phyloP scores from a whole-genome alignment of 106 monocot species.

The Cymbidium sinense region DNA sequence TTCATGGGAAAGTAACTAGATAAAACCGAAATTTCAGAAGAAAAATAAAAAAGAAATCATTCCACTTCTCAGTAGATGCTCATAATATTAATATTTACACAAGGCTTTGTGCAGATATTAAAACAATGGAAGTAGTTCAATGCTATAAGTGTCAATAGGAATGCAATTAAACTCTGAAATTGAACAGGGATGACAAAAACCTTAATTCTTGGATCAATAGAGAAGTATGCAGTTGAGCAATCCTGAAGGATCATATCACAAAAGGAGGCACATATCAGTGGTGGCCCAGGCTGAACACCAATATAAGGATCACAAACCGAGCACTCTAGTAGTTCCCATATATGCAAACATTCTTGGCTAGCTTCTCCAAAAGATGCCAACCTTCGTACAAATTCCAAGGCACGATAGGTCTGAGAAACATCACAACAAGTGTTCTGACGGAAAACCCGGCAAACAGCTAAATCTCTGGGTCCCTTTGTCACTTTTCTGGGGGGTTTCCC shows the following conservation, averaged over 20 bases:
- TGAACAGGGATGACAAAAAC: slow-evolving; percentile 18
- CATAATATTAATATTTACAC: background rate
- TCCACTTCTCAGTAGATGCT: too few relatives aligned
- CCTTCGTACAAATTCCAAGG: slow-evolving; percentile 58
- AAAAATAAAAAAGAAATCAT: too few relatives aligned
- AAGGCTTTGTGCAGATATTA: background rate
- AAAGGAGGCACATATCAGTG: slow-evolving; percentile 65
- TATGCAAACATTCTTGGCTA: slow-evolving; percentile 64
- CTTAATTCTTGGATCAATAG: slow-evolving; percentile 69
- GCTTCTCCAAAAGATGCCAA: slow-evolving; percentile 85
- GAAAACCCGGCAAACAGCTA: slow-evolving; percentile 77
- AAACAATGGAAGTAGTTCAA: background rate
- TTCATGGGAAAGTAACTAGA: background rate
- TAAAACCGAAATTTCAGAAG: too few relatives aligned
- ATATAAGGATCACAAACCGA: slow-evolving; percentile 83
- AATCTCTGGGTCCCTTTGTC: slow-evolving; percentile 61
- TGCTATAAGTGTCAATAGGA: background rate
- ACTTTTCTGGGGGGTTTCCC: slow-evolving; percentile 74
- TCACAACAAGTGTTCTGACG: slow-evolving; percentile 90
- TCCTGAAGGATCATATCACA: slow-evolving; percentile 73
- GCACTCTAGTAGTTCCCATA: slow-evolving; percentile 94
- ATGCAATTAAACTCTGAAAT: background rate
- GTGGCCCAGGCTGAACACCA: slow-evolving; percentile 68
- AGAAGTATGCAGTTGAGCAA: slow-evolving; percentile 72
- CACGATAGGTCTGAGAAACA: slow-evolving; percentile 74